Evolutionary conservation across 306 rosid genomes (phyloP).

Genomic region (Adenanthera pavonina): DNA sequence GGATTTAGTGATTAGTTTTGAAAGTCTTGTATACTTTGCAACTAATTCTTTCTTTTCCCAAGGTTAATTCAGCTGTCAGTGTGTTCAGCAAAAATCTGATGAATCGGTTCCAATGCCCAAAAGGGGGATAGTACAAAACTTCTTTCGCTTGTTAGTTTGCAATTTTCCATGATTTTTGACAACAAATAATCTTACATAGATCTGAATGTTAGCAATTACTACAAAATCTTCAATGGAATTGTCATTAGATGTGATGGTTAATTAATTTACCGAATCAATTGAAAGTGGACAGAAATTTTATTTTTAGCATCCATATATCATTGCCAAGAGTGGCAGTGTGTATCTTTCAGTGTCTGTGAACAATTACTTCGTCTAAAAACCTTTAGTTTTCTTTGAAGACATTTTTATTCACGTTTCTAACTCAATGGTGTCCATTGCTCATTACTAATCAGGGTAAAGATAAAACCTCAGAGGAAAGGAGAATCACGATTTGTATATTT

Average conservation of each 20-base stretch:
- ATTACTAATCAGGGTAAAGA: slow-evolving; percentile 81
- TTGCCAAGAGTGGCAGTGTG: neutral
- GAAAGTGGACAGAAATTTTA: neutral
- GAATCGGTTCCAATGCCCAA: neutral
- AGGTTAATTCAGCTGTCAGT: neutral
- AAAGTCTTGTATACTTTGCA: neutral
- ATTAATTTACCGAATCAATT: neutral
- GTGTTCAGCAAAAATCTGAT: slow-evolving; percentile 1
- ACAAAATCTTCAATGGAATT: slow-evolving; percentile 11
- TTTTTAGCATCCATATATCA: neutral
- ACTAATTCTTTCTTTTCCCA: neutral
- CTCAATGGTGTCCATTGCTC: slow-evolving; percentile 7
- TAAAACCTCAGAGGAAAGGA: slow-evolving; percentile 92
- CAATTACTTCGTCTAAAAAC: neutral
- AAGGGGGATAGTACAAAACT: neutral
- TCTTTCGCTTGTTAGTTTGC: neutral
- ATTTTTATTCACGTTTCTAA: slow-evolving; percentile 6
- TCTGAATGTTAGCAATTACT: slow-evolving; percentile 16
- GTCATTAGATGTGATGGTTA: neutral
- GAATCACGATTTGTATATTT: slow-evolving; percentile 92
- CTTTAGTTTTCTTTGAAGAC: neutral
- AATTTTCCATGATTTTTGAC: slow-evolving; percentile 10
- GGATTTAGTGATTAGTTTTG: neutral
- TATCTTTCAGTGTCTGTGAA: neutral
- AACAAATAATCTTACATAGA: neutral